Evolutionary conservation across 2,329 filamentous ascomycete species (phyloP).

Genomic region (Scedosporium dehoogii): DNA sequence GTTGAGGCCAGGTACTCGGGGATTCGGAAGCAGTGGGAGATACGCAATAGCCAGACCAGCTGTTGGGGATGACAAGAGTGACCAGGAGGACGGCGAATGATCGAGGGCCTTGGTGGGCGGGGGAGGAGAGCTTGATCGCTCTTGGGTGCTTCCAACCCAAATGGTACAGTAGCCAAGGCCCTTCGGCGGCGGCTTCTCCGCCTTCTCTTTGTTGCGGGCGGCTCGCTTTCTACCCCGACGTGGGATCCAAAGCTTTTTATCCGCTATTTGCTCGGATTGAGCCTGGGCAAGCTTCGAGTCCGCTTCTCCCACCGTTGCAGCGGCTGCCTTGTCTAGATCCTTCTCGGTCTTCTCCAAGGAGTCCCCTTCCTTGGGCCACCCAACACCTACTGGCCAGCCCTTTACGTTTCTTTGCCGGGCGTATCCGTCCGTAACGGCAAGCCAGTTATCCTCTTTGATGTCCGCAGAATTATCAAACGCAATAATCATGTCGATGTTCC

Average conservation of each 20-base stretch:
- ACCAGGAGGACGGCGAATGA: conserved; percentile 52
- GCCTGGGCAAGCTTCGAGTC: conserved; percentile 50
- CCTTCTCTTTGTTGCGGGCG: conserved; percentile 19
- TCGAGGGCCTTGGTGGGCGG: conserved; percentile 43
- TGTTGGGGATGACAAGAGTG: conserved; percentile 45
- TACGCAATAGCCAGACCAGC: conserved; percentile 87
- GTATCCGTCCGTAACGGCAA: conserved; percentile 88
- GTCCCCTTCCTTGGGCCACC: conserved; percentile 66
- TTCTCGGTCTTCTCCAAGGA: conserved; percentile 48
- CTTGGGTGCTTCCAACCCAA: conserved; percentile 81
- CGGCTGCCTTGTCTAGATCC: conserved; percentile 57
- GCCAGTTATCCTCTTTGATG: conserved; percentile 90
- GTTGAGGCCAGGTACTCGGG: conserved; percentile 70
- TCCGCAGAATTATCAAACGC: conserved; percentile 94
- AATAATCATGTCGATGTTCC: conserved; percentile 80
- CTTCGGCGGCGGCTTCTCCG: conserved; percentile 32
- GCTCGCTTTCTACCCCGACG: conserved; percentile 16
- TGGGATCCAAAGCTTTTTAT: conserved; percentile 44
- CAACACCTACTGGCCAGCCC: conserved; percentile 90
- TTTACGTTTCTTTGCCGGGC: conserved; percentile 81
- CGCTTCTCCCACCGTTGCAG: conserved; percentile 43
- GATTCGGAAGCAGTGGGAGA: conserved; percentile 79
- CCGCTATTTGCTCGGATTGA: conserved; percentile 32
- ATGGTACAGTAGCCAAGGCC: conserved; percentile 86
- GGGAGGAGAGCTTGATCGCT: conserved; percentile 50